Evolutionary conservation across 805 yeast genomes (phyloP), one percentile per base, ranked within the genome.

Genomic region (Wickerhamiella sergipiensis): DNA sequence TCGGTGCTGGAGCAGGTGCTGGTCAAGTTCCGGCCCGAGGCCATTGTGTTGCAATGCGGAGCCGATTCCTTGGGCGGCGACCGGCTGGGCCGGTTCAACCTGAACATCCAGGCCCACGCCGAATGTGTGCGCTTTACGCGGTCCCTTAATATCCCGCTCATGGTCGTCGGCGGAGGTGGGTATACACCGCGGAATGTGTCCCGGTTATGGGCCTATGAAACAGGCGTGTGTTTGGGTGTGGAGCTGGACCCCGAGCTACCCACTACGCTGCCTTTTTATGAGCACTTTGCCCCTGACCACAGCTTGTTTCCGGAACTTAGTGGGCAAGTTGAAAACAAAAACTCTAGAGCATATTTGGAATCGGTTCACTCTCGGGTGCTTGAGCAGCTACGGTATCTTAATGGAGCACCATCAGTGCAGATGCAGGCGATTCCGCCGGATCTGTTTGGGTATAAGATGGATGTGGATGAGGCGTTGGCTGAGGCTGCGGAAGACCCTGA

Each of bases 141-240:
- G 64, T 76, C 85, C 8, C 86, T 90, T 63, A 85, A 85, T 46
- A 75, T 92, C 17, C 97, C 98, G 9, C 70, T 86, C 76, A 77
- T 92, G 81, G 95, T 92, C 29, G 74, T 92, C 19, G 98, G 98
- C 42, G 98, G 98, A 47, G 98, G 98, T 59, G 98, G 98, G 19
- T 92, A 92, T 69, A 92, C 98, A 2, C 94, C 95, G 77, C 77
- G 97, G 65, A 92, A 92, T 64, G 98, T 92, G 47, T 87, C 97
- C 5, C 74, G 98, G 58, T 77, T 95, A 12, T 90, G 98, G 97
- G 79, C 95, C 1, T 89, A 75, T 62, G 98, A 92, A 67, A 81
- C 96, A 0, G 90, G 96, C 36, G 74, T 92, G 24, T 74, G 90
- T 63, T 82, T 92, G 57, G 83, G 85, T 59, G 86, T 83, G 13